Base-by-base conservation (phyloP, 768 basidiomycete genomes). In the Kwoniella sp. region DNA sequence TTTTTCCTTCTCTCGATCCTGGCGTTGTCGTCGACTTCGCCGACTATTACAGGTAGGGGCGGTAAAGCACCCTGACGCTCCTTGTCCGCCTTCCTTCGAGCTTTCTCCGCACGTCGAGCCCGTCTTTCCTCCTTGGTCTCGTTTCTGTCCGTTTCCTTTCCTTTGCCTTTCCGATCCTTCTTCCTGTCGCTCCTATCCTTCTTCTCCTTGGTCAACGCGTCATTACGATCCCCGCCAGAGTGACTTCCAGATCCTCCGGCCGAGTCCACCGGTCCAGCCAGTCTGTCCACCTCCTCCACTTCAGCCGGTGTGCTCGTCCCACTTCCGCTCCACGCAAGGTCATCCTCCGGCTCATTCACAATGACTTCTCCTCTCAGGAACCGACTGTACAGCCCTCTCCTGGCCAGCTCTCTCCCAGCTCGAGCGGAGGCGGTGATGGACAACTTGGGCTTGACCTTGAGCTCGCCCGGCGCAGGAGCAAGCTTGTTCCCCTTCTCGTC, bases 351-450 rank as follows among this genome's bases (percentile, higher is more conserved):
- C 17, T 59, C 53, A 23, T 41, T 34, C 28, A 69, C 49, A 12
- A 62, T 10, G 6, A 57, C 59, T 19, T 46, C 57, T 0, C 89
- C 91, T 20, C 84, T 81, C 65, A 85, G 87, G 72, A 95, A 93
- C 52, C 79, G 79, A 3, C 88, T 78, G 70, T 95, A 96, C 3
- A 96, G 78, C 17, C 78, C 79, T 10, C 81, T 78, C 55, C 80
- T 82, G 0, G 89, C 91, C 9, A 87, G 83, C 59, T 89, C 86
- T 38, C 85, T 79, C 72, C 88, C 89, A 5, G 88, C 87, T 3
- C 51, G 29, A 69, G 62, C 61, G 36, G 46, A 28, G 40, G 65
- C 46, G 71, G 70, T 51, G 22, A 66, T 53, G 10, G 46, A 79
- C 23, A 80, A 80, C 1, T 78, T 75, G 26, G 32, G 61, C 23